Evolutionary conservation across 1,284 basidiomycete genomes (phyloP).

Genomic region (Cutaneotrichosporon dermatis): DNA sequence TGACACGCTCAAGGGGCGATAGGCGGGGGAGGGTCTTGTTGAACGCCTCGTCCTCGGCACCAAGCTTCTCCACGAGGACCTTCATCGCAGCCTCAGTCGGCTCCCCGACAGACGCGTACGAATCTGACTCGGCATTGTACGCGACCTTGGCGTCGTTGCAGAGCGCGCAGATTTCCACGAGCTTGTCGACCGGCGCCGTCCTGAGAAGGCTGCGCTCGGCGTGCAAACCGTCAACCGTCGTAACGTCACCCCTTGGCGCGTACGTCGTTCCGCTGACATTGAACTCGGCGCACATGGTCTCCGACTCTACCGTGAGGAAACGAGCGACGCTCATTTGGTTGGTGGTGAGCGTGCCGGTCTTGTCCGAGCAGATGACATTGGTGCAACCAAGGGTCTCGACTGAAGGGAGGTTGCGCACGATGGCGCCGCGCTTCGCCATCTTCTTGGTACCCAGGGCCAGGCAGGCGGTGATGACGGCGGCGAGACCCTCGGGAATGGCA

Average conservation of each 20-base stretch:
- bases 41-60: slow-evolving; percentile 51
- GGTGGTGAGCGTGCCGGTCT: slow-evolving; percentile 91
- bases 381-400: slow-evolving; percentile 95
- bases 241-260: slow-evolving; percentile 71
- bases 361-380: slow-evolving; percentile 95
- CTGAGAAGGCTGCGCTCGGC: slow-evolving; percentile 56
- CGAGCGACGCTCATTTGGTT: slow-evolving; percentile 93
- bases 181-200: slow-evolving; percentile 68
- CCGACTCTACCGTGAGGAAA: slow-evolving; percentile 60
- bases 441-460: slow-evolving; percentile 92
- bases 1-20: slow-evolving; percentile 63
- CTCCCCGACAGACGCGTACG: slow-evolving; percentile 84
- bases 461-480: slow-evolving; percentile 92
- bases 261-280: slow-evolving; percentile 84
- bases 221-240: slow-evolving; percentile 60
- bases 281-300: slow-evolving; percentile 62
- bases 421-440: slow-evolving; percentile 96
- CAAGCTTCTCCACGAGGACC: slow-evolving; percentile 84
- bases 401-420: slow-evolving; percentile 89
- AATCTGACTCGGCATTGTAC: slow-evolving; percentile 64
- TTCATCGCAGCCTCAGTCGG: slow-evolving; percentile 94
- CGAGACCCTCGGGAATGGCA: slow-evolving; percentile 91
- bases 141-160: slow-evolving; percentile 89
- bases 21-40: slow-evolving; percentile 59
- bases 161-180: slow-evolving; percentile 80